These are phyloP conservation scores for Aureobasidium sp. DNA, from an alignment of 2,329 filamentous ascomycete species.

Conservation along the genomic window DNA sequence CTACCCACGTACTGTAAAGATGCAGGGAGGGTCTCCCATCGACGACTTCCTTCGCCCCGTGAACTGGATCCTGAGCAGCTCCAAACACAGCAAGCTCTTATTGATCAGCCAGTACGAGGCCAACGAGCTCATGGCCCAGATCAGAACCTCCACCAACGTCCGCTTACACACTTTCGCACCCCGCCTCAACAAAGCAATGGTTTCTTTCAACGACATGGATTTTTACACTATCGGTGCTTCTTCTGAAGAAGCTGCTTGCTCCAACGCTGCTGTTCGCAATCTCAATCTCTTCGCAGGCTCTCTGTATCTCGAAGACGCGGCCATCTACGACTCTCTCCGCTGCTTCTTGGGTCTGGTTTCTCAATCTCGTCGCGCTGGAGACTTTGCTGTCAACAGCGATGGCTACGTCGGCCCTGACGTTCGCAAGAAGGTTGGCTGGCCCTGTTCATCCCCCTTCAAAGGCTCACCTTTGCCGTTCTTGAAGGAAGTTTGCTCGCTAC, in stretches of 20 bases:
- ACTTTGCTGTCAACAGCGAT: background rate
- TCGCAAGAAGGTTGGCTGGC: background rate
- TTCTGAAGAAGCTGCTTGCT: too few species aligned
- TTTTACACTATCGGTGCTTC: background rate
- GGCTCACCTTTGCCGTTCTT: background rate
- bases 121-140: conserved; percentile 36
- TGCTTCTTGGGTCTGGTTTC: background rate
- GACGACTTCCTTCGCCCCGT: conserved; percentile 47
- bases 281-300: conserved; percentile 5
- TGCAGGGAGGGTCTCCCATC: conserved; percentile 34
- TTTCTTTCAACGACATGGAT: background rate
- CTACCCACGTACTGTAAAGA: conserved; percentile 41
- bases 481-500: background rate
- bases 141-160: conserved; percentile 29
- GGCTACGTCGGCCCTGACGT: background rate
- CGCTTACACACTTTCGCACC: conserved; percentile 2
- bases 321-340: background rate
- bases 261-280: background rate
- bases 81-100: conserved; percentile 29
- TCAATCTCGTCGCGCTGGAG: background rate
- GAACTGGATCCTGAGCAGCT: conserved; percentile 42
- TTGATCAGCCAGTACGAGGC: conserved; percentile 56
- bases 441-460: background rate
- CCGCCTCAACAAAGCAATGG: background rate
- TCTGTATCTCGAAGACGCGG: background rate